phyloP scores from a whole-genome alignment of 345 rosid genomes.

The Streptanthus diversifolius region DNA sequence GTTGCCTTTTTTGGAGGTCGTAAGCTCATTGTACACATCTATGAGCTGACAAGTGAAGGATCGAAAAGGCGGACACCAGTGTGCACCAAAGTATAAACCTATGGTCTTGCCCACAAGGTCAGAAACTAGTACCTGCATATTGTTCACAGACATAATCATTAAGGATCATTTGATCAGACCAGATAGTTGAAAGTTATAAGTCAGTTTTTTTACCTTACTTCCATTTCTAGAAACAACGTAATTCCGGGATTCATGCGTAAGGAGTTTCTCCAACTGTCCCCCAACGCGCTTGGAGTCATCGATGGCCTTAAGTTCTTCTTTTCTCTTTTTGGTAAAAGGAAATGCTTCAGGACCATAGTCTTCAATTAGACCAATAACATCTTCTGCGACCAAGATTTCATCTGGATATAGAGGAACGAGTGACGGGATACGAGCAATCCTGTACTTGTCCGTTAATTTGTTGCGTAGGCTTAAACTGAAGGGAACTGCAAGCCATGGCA shows the following conservation, averaged over 20 bases:
- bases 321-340: conserved; percentile 60
- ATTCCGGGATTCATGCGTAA: conserved; percentile 44
- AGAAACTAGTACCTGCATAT: conserved; percentile 46
- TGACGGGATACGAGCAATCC: conserved; percentile 56
- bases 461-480: conserved; percentile 44
- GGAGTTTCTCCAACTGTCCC: conserved; percentile 58
- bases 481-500: conserved; percentile 84
- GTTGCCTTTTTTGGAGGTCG: conserved; percentile 21
- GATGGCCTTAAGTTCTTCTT: conserved; percentile 53
- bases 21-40: conserved; percentile 53
- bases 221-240: conserved; percentile 46
- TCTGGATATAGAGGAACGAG: conserved; percentile 48
- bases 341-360: conserved; percentile 73
- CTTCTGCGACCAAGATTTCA: conserved; percentile 45
- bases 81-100: conserved; percentile 73
- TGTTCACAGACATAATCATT: background rate
- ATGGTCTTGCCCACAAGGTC: conserved; percentile 69
- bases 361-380: conserved; percentile 55
- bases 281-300: conserved; percentile 58
- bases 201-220: conserved; percentile 42
- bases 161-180: background rate
- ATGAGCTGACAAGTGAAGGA: conserved; percentile 60
- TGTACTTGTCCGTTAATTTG: conserved; percentile 40
- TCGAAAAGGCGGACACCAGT: conserved; percentile 77
- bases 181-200: background rate